These are phyloP conservation scores for Phytophthora pini DNA, from an alignment of 352 stramenopile species.

Conservation along the genomic window DNA sequence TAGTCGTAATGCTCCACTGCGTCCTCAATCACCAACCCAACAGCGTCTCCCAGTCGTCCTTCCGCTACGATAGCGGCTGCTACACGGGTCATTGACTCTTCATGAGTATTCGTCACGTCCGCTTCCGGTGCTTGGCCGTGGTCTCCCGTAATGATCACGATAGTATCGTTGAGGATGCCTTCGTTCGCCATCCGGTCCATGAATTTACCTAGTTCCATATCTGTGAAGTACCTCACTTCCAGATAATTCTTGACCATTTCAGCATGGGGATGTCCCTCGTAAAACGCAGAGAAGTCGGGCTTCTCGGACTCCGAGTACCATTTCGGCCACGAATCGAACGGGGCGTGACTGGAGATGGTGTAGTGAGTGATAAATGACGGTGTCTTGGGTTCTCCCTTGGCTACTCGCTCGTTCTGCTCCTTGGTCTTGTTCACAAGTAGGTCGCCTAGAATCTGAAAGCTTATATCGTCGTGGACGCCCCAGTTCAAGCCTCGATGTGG, in stretches of 20 bases:
- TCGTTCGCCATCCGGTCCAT: slow-evolving; percentile 51
- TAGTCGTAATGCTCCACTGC: slow-evolving; percentile 47
- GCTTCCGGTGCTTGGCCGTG: slow-evolving; percentile 56
- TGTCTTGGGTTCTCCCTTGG: slow-evolving; percentile 31
- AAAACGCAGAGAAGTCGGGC: slow-evolving; percentile 50
- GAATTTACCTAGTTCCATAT: slow-evolving; percentile 58
- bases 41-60: slow-evolving; percentile 35
- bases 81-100: slow-evolving; percentile 43
- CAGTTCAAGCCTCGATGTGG: slow-evolving; percentile 35
- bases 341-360: slow-evolving; percentile 67
- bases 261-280: slow-evolving; percentile 26
- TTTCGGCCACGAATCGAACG: slow-evolving; percentile 42
- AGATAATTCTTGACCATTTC: slow-evolving; percentile 42
- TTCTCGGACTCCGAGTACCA: slow-evolving; percentile 44
- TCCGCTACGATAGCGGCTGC: slow-evolving; percentile 43
- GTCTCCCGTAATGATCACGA: slow-evolving; percentile 62
- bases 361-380: slow-evolving; percentile 65
- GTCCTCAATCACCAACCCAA: slow-evolving; percentile 38
- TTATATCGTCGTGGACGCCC: slow-evolving; percentile 62
- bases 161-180: slow-evolving; percentile 57
- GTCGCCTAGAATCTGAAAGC: slow-evolving; percentile 52
- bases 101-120: slow-evolving; percentile 38
- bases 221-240: slow-evolving; percentile 53
- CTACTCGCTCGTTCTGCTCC: slow-evolving; percentile 35
- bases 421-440: slow-evolving; percentile 53